phyloP scores from a whole-genome alignment of 2,329 filamentous ascomycete species.

The Tympanopsis confertula region DNA sequence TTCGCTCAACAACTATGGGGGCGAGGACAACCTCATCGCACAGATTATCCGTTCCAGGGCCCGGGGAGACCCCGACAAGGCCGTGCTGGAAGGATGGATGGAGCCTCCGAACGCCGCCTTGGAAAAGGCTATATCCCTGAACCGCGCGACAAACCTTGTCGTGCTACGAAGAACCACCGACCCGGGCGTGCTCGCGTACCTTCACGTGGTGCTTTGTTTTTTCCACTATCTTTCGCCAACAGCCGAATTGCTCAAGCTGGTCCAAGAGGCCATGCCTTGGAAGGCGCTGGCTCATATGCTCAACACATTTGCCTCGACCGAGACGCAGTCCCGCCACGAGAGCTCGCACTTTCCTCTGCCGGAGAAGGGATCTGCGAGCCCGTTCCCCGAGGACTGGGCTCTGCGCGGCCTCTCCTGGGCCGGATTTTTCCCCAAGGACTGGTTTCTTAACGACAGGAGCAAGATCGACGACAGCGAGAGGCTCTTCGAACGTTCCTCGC shows the following conservation, averaged over 20 bases:
- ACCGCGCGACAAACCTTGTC: slow-evolving; percentile 28
- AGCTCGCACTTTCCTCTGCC: slow-evolving; percentile 32
- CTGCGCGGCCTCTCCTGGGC: slow-evolving; percentile 53
- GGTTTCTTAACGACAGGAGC: slow-evolving; percentile 37
- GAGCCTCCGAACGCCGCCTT: slow-evolving; percentile 15
- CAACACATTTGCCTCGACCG: slow-evolving; percentile 20
- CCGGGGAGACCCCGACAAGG: slow-evolving; percentile 9
- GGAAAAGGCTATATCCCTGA: slow-evolving; percentile 24
- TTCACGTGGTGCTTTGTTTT: slow-evolving; percentile 53
- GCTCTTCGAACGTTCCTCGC: slow-evolving; percentile 48
- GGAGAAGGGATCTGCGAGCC: slow-evolving; percentile 30
- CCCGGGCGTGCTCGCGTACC: slow-evolving; percentile 45
- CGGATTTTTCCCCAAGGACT: slow-evolving; percentile 44
- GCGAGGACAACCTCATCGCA: slow-evolving; percentile 32
- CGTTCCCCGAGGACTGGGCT: slow-evolving; percentile 59
- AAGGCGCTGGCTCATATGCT: slow-evolving; percentile 27
- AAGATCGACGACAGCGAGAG: slow-evolving; percentile 59
- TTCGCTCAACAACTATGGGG: slow-evolving; percentile 39
- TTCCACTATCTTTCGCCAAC: slow-evolving; percentile 30
- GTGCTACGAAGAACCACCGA: slow-evolving; percentile 41
- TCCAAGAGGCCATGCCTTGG: slow-evolving; percentile 41
- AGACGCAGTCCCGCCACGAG: slow-evolving; percentile 21
- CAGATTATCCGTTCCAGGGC: slow-evolving; percentile 18
- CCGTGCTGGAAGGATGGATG: slow-evolving; percentile 11
- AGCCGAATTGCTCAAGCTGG: slow-evolving; percentile 26